Evolutionary conservation across 441 rosid genomes (phyloP), one percentile per base, ranked within the genome.

Genomic region (Gossypium davidsonii): DNA sequence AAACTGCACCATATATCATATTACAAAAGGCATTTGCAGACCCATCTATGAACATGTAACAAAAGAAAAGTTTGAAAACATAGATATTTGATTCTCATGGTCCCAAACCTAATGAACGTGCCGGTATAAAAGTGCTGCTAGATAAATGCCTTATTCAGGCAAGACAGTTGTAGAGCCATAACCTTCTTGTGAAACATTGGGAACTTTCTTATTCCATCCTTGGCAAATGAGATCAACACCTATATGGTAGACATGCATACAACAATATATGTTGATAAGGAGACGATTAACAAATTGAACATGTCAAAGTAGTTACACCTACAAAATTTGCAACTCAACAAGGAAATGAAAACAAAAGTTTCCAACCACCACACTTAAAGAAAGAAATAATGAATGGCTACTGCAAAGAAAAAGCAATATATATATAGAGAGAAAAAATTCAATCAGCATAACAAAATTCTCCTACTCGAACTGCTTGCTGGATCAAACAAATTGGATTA

Each of bases 61-160:
- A 6, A 56, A 71, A 53, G 65, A 15, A 28, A 70, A 70, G 14
- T 49, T 7, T 26, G 18, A 17, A 67, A 74, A 39, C 42, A 60
- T 20, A 49, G 53, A 60, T 67, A 65, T 74, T 46, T 23, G 52
- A 72, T 63, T 58, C 60, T 72, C 42, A 17, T 72, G 64, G 76
- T 66, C 67, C 67, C 81, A 82, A 80, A 95, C 99, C 97, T 91
- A 87, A 77, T 90, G 89, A 70, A 95, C 91, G 65, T 97, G 99
- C 58, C 98, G 88, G 79, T 95, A 93, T 62, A 91, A 73, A 73
- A 97, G 89, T 72, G 99, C 97, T 44, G 95, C 97, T 65, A 95
- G 89, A 83, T 93, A 95, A 79, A 95, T 90, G 79, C 99, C 99
- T 85, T 88, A 97, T 83, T 93, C 96, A 79, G 98, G 98, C 82